Evolutionary conservation across 352 stramenopile genomes (phyloP).

Genomic region (Globisporangium paroecandrum): DNA sequence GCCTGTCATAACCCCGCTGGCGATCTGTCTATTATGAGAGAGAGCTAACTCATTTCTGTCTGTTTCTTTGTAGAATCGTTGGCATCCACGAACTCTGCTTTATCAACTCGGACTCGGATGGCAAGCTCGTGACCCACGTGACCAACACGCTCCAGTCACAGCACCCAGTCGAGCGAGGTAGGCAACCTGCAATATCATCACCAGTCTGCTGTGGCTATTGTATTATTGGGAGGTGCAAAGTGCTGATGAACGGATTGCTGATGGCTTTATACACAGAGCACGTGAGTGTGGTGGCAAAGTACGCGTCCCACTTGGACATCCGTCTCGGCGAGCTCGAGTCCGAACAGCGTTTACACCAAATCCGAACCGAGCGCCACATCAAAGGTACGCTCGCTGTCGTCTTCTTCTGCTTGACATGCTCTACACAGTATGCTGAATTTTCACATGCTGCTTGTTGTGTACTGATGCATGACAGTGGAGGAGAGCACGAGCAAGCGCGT

Average conservation of each 20-base stretch:
- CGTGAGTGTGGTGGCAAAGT: constrained; percentile 78
- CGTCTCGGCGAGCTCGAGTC: constrained; percentile 77
- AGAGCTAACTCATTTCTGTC: background rate
- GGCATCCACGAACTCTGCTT: constrained; percentile 76
- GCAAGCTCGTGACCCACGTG: constrained; percentile 79
- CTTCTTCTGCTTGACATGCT: background rate
- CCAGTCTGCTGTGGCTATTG: background rate
- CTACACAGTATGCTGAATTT: background rate
- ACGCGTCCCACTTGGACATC: constrained; percentile 75
- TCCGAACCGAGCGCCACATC: constrained; percentile 72
- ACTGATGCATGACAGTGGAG: constrained; percentile 38
- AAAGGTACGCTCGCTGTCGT: constrained; percentile 33
- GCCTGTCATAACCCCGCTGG: background rate
- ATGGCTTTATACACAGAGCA: constrained; percentile 38
- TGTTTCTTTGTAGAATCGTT: constrained; percentile 27
- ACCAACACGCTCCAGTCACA: constrained; percentile 78
- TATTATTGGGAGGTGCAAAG: background rate
- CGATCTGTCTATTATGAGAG: background rate
- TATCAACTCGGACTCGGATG: constrained; percentile 63
- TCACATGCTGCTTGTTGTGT: background rate
- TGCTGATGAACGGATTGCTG: background rate
- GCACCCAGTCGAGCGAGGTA: constrained; percentile 75
- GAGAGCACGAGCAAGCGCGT: constrained; percentile 77
- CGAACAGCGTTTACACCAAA: constrained; percentile 70
- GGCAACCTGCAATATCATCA: background rate